Percentiles rank a stretch among this genome's conserved stretches.
These are phyloP conservation scores for Elaeagnus macrophylla DNA, from an alignment of 306 rosid genomes.

Conservation along the genomic window DNA sequence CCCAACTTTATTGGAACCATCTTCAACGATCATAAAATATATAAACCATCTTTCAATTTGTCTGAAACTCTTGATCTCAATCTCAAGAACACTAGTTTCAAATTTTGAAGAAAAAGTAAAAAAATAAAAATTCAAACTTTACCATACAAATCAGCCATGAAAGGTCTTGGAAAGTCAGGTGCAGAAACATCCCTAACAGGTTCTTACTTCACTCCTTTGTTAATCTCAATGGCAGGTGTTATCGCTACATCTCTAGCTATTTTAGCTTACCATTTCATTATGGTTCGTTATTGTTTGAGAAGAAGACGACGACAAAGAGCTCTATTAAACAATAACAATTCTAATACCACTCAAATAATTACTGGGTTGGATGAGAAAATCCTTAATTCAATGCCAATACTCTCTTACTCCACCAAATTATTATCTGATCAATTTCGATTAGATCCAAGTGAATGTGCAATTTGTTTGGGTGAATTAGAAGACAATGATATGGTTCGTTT, in stretches of 20 bases:
- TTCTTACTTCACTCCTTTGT: slow-evolving; percentile 27
- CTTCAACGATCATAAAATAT: neutral
- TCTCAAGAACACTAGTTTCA: too few species aligned
- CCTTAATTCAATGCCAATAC: slow-evolving; percentile 30
- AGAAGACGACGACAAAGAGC: slow-evolving; percentile 5
- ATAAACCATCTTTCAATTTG: too few species aligned
- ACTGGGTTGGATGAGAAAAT: slow-evolving; percentile 25
- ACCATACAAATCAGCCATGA: slow-evolving; percentile 10
- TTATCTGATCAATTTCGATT: neutral
- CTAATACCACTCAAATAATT: neutral
- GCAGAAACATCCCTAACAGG: neutral
- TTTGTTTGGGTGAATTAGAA: slow-evolving; percentile 42
- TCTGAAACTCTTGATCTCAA: neutral
- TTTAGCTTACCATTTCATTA: slow-evolving; percentile 26
- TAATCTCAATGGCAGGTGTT: slow-evolving; percentile 31
- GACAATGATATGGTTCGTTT: slow-evolving; percentile 29
- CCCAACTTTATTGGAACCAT: too few species aligned
- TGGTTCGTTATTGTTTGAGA: slow-evolving; percentile 16
- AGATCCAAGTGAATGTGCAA: slow-evolving; percentile 42
- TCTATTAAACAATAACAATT: neutral
- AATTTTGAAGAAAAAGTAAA: neutral
- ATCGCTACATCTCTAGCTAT: slow-evolving; percentile 21
- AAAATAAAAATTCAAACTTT: too few species aligned
- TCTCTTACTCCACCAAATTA: slow-evolving; percentile 17
- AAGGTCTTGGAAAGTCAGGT: neutral